Conservation (phyloP, 306 rosid species). For the Trichosanthes cucumerina region DNA sequence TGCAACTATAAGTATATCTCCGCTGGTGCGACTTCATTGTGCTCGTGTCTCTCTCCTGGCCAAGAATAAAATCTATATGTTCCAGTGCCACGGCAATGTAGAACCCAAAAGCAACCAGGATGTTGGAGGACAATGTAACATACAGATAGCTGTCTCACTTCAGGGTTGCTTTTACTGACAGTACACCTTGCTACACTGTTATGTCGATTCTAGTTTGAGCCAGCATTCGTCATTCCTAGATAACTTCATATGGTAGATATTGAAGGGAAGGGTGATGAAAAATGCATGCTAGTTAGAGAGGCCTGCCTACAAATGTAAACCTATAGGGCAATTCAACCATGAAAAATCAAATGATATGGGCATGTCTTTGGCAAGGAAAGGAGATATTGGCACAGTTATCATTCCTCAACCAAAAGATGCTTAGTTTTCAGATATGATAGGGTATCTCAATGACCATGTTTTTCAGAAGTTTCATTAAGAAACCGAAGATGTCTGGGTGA, state of each 20-base stretch:
- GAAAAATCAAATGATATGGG: no score
- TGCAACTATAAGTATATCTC: no score
- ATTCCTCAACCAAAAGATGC: no score
- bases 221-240: not conserved
- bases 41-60: not conserved
- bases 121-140: not conserved
- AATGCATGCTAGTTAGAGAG: not conserved
- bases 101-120: not conserved
- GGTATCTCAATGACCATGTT: not conserved
- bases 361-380: no score
- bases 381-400: no score
- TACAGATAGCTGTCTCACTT: not conserved
- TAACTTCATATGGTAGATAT: not conserved
- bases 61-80: not conserved
- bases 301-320: not conserved
- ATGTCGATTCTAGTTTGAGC: not conserved
- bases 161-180: not conserved
- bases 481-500: not conserved
- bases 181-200: no score
- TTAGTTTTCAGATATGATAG: not conserved
- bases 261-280: not conserved
- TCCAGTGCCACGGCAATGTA: no score
- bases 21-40: not conserved
- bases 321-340: not conserved
- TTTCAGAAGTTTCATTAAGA: not conserved